Evolutionary conservation across 2,329 filamentous ascomycete genomes (phyloP).

Genomic region (Penicillium sp.): DNA sequence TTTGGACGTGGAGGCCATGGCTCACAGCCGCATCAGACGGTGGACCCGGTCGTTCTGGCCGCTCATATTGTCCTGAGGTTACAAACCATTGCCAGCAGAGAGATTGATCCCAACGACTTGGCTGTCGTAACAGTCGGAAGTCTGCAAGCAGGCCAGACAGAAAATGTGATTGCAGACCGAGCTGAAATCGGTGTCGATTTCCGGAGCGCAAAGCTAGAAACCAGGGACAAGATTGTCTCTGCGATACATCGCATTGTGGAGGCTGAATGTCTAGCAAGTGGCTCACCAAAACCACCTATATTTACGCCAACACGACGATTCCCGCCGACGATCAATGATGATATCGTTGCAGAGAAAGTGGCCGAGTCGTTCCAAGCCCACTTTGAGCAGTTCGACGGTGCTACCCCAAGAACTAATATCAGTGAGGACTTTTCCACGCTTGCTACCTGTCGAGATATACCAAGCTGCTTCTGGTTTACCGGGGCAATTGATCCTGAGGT

Average conservation of each 20-base stretch:
- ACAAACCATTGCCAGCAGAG: slow-evolving; percentile 55
- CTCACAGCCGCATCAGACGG: slow-evolving; percentile 49
- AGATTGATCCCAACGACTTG: slow-evolving; percentile 48
- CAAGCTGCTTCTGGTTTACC: slow-evolving; percentile 53
- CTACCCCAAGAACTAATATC: slow-evolving; percentile 30
- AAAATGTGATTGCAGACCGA: slow-evolving; percentile 55
- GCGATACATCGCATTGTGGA: slow-evolving; percentile 51
- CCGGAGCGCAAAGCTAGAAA: slow-evolving; percentile 44
- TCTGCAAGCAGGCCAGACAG: slow-evolving; percentile 54
- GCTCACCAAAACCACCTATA: slow-evolving; percentile 44
- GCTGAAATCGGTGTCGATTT: slow-evolving; percentile 54
- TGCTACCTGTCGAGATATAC: slow-evolving; percentile 46
- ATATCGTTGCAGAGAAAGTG: slow-evolving; percentile 39
- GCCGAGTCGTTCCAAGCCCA: slow-evolving; percentile 44
- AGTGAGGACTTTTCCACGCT: slow-evolving; percentile 57
- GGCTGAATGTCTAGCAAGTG: slow-evolving; percentile 50
- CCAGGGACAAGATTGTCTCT: slow-evolving; percentile 44
- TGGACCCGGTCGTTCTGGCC: slow-evolving; percentile 57
- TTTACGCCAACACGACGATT: slow-evolving; percentile 48
- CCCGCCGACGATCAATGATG: slow-evolving; percentile 52
- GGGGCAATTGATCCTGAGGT: slow-evolving; percentile 48
- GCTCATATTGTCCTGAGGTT: slow-evolving; percentile 51
- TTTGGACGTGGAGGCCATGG: slow-evolving; percentile 56
- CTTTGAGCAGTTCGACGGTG: slow-evolving; percentile 40
- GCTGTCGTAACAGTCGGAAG: slow-evolving; percentile 56